Percentiles rank a stretch among this genome's conserved stretches.
These are phyloP conservation scores for Pestalotiopsis sp. DNA, from an alignment of 2,329 filamentous ascomycete genomes.

Conservation along the genomic window DNA sequence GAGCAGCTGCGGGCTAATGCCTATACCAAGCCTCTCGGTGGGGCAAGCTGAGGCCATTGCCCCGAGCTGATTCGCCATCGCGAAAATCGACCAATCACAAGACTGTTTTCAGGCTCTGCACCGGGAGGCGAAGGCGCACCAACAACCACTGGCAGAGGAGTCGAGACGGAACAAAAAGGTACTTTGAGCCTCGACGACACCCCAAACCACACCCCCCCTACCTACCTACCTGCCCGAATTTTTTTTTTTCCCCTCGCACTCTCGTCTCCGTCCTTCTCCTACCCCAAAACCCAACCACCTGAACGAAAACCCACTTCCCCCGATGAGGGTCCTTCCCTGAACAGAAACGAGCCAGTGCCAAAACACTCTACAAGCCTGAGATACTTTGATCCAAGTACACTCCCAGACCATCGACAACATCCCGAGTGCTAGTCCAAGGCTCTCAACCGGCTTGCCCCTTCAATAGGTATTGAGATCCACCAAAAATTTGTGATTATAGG, in stretches of 20 bases:
- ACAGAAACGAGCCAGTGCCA: conserved; percentile 31
- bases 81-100: too few relatives aligned
- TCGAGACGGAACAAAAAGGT: conserved; percentile 1
- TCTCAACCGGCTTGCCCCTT: conserved; percentile 18
- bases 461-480: conserved; percentile 14
- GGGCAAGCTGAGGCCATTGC: background rate
- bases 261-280: background rate
- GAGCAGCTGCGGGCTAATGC: background rate
- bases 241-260: background rate
- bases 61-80: background rate
- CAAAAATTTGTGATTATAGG: background rate
- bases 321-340: conserved; percentile 11
- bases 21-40: background rate
- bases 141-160: background rate
- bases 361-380: conserved; percentile 39
- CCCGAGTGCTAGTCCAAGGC: conserved; percentile 18
- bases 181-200: background rate
- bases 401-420: conserved; percentile 17
- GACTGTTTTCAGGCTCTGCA: too few relatives aligned
- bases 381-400: conserved; percentile 46
- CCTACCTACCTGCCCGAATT: conserved; percentile 5
- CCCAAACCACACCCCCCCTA: background rate
- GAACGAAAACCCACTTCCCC: background rate
- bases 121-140: background rate
- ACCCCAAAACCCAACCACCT: background rate